Evolutionary conservation across 208 protist genomes (phyloP), one percentile per base, ranked within the genome.

Genomic region (Leishmania tarentolae): DNA sequence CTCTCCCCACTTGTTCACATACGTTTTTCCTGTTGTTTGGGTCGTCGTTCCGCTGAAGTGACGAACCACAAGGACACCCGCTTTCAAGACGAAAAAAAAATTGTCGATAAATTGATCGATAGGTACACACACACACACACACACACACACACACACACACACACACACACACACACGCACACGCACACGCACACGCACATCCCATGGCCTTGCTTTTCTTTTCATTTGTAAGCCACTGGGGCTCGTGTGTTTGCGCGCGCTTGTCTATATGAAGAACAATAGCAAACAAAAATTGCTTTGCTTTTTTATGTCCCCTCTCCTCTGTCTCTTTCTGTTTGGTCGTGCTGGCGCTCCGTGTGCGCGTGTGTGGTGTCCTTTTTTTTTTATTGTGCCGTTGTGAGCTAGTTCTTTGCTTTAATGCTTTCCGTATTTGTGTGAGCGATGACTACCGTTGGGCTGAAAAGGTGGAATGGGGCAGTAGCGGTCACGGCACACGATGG

Each of bases 151-250:
- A 57, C 3, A 40, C 21, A 57, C 9, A 40, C 70, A 6, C 70
- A 11, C 69, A 35, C 40, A 57, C 46, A 17, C 46, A 40, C 70
- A 75, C 44, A 75, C 44, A 73, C 68, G 42, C 66, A 71, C 66
- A 71, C 31, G 28, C 66, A 71, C 44, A 56, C 46, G 35, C 17
- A 53, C 35, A 71, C 8, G 19, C 69, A 50, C 50, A 46, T 6
- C 70, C 57, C 46, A 31, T 52, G 24, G 24, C 56, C 8, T 7
- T 19, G n/a, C n/a, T n/a, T n/a, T n/a, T n/a, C n/a, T 50, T 57
- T 75, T 57, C 46, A 53, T 47, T 66, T 40, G 46, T 76, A 65
- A 9, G 21, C 28, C n/a, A 19, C 8, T 40, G 40, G 66, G 4
- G 13, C 15, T 71, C 40, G 7, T 46, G 40, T 35, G 37, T 65